Evolutionary conservation across 495 filamentous ascomycete genomes (phyloP).

Genomic region (Chaetomidium leptoderma): DNA sequence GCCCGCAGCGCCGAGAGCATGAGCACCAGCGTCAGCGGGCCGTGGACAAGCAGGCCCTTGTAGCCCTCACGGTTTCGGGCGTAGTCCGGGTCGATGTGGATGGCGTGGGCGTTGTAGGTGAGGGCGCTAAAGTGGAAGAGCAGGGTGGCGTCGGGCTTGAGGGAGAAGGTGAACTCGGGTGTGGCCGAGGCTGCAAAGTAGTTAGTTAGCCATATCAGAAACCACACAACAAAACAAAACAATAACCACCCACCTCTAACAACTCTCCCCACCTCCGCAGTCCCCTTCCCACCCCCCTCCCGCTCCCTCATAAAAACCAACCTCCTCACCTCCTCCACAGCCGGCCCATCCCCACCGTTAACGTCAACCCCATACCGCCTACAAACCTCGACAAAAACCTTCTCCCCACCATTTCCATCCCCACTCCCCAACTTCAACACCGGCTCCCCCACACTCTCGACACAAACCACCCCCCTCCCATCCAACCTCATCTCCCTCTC

Average conservation of each 20-base stretch:
- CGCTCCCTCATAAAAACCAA: constrained; percentile 40
- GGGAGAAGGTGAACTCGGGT: constrained; percentile 56
- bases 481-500: constrained; percentile 38
- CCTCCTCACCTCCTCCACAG: constrained; percentile 35
- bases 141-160: constrained; percentile 59
- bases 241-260: constrained; percentile 20
- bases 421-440: constrained; percentile 42
- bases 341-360: background rate
- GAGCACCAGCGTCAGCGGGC: constrained; percentile 72
- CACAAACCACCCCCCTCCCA: constrained; percentile 51
- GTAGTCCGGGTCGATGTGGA: constrained; percentile 75
- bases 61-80: constrained; percentile 68
- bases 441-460: constrained; percentile 54
- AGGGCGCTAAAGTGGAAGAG: constrained; percentile 83
- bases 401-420: constrained; percentile 31
- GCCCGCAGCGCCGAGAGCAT: constrained; percentile 60
- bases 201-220: background rate
- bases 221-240: background rate
- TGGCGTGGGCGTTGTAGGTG: constrained; percentile 79
- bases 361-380: constrained; percentile 29
- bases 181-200: constrained; percentile 21
- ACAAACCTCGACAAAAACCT: constrained; percentile 41
- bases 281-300: constrained; percentile 14
- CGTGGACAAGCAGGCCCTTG: constrained; percentile 73
- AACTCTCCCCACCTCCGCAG: constrained; percentile 16